Conservation (phyloP, 768 basidiomycete species). For the Leucosporidium creatinivorum region DNA sequence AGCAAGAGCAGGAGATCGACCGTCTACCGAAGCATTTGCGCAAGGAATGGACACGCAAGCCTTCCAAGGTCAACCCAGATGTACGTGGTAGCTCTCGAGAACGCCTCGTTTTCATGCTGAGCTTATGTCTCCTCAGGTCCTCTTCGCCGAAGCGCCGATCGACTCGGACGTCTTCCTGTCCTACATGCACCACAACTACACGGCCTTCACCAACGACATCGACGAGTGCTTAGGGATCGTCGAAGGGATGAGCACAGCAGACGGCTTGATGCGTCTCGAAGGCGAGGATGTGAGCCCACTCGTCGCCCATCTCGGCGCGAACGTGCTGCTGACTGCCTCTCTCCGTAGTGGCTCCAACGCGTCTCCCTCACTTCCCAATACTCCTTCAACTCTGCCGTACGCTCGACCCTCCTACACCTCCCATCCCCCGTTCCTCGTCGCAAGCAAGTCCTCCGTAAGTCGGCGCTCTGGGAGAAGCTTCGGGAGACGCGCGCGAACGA, state of each 20-base stretch:
- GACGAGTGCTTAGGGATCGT: slow-evolving; percentile 64
- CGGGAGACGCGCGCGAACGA: slow-evolving; percentile 21
- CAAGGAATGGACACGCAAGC: slow-evolving; percentile 14
- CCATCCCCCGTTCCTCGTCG: slow-evolving; percentile 75
- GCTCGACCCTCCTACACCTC: slow-evolving; percentile 78
- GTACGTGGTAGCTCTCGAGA: slow-evolving; percentile 25
- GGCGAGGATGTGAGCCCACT: slow-evolving; percentile 25
- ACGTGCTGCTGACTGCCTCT: not conserved
- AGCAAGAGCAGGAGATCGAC: slow-evolving; percentile 6
- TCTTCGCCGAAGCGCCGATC: slow-evolving; percentile 79
- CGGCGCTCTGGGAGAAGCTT: slow-evolving; percentile 65
- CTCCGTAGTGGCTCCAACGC: slow-evolving; percentile 28
- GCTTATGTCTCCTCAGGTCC: slow-evolving; percentile 44
- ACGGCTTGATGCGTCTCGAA: slow-evolving; percentile 47
- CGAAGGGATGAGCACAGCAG: slow-evolving; percentile 71
- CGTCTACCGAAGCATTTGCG: slow-evolving; percentile 33
- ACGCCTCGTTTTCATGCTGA: not conserved
- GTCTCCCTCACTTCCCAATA: slow-evolving; percentile 54
- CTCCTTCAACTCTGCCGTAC: slow-evolving; percentile 70
- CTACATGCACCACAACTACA: slow-evolving; percentile 91
- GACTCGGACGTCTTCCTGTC: slow-evolving; percentile 81
- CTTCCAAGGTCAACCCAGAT: slow-evolving; percentile 39
- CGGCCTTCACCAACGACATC: slow-evolving; percentile 68
- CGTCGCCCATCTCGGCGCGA: slow-evolving; percentile 29
- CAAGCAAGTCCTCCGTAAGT: slow-evolving; percentile 78